Percentiles rank a stretch among this genome's conserved stretches.
Conservation (phyloP, 73 alveolate species). For the Paramecium bursaria region DNA sequence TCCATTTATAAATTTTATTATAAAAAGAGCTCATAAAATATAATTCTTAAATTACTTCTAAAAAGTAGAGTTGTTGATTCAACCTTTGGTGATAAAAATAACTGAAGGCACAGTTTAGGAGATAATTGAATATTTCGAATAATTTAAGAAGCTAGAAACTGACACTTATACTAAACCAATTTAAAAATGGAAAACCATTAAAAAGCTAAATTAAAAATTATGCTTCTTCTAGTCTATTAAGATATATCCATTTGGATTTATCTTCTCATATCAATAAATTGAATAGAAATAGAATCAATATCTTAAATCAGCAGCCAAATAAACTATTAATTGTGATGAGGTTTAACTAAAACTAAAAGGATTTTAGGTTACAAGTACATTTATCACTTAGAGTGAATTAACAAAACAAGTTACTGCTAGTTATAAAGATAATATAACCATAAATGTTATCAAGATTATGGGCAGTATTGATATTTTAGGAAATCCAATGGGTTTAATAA, state of each 20-base stretch:
- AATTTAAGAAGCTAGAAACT: too few relatives aligned
- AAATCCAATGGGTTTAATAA: slow-evolving; percentile 82
- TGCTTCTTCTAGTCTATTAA: slow-evolving; percentile 20
- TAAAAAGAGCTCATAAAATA: slow-evolving; percentile 43
- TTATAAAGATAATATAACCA: slow-evolving; percentile 13
- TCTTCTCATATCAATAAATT: not conserved
- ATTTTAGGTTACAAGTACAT: not conserved
- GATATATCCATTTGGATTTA: slow-evolving; percentile 1
- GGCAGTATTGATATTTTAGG: slow-evolving; percentile 71
- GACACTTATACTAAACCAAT: not conserved
- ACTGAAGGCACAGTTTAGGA: slow-evolving; percentile 54
- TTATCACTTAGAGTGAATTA: slow-evolving; percentile 18
- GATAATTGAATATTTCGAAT: not conserved
- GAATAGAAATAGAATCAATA: slow-evolving; percentile 32
- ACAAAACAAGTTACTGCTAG: not conserved
- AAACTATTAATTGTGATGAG: slow-evolving; percentile 57
- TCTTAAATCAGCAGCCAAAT: slow-evolving; percentile 49
- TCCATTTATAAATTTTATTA: slow-evolving; percentile 6
- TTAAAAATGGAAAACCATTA: not conserved
- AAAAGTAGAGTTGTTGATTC: not conserved
- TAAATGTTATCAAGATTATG: not conserved
- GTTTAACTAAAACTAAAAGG: slow-evolving; percentile 37
- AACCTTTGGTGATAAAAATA: slow-evolving; percentile 5
- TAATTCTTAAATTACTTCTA: slow-evolving; percentile 18
- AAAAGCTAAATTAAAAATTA: not conserved